Evolutionary conservation across 208 protist species (phyloP), one percentile per base, ranked within the genome.

Genomic region (Leishmania mexicana): DNA sequence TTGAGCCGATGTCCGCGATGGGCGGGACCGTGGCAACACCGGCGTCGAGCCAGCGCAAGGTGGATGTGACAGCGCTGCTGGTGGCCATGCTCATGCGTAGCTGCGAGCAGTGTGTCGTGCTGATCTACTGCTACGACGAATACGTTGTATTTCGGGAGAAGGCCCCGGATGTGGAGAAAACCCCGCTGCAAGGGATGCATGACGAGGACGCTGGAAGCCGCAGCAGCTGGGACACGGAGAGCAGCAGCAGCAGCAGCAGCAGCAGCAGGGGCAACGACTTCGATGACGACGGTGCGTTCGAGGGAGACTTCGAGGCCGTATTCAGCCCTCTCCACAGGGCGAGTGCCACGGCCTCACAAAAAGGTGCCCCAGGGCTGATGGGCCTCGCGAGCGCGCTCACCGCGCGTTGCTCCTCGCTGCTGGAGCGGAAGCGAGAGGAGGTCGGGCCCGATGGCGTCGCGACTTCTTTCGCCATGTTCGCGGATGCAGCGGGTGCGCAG

Each of bases 21-120:
- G 83, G 85, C 45, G 82, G 40, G 17, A 65, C 53, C n/a, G 81
- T 62, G 6, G 51, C 71, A 13, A 64, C 71, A 17, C 82, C 93
- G 42, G 81, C 81, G 10, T 92, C 88, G 24, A 73, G 93, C 38
- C 90, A 94, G 35, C 81, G 83, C n/a, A 79, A 94, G 11, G 65
- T 95, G 8, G 94, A 99, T 13, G 82, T 96, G 24, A 89, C 83
- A 3, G 82, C 95, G 13, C 79, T 99, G 47, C 82, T 99, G 5
- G 92, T 87, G 2, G 91, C 98, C 40, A 97, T 98, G 93, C 85
- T 98, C 54, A 81, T 96, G 81, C 93, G 93, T 68, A 86, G 90
- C 31, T 98, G 94, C 79, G 98, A 99, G 81, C 85, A 90, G 73
- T 96, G 94, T 80, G 80, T 83, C 11, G 70, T 97, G 54, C 45